Evolutionary conservation across 768 basidiomycete genomes (phyloP), one percentile per base, ranked within the genome.

Genomic region (Pulveroboletus ravenelii): DNA sequence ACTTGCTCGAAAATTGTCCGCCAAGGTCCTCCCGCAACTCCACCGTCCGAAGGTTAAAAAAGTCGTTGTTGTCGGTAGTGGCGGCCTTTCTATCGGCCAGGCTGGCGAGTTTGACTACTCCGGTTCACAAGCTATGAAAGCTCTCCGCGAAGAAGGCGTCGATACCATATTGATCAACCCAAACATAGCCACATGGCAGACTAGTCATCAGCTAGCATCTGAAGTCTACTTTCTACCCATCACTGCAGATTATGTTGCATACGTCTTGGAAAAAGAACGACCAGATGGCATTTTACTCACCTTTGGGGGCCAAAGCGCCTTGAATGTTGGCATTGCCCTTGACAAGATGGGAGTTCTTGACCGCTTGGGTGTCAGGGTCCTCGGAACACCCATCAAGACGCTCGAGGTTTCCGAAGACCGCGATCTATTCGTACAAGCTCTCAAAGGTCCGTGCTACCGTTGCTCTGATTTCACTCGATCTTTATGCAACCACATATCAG

Each of bases 21-120:
- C 94, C 29, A 90, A 87, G 61, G 95, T 98, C 50, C 78, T 99
- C 18, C 94, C 96, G 31, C 89, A 90, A 63, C 77, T 97, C 31
- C 85, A 89, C 38, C 84, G 92, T 34, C 90, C 94, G 13, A 82
- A 96, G 58, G 93, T 98, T 45, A 83, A 87, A 69, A 93, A 93
- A 63, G 96, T 98, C 45, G 81, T 97, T 59, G 92, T 98, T 53
- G 93, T 99, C 20, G 96, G 96, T 51, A 89, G 86, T 58, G 96
- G 96, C 58, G 96, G 96, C 47, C 83, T 99, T 41, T 87, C 85
- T 62, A 99, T 99, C 50, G 96, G 96, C 27, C 96, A 99, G 70
- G 96, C 96, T 5, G 96, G 96, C 69, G 96, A 99, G 73, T 99
- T 99, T 70, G 96, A 99, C 69, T 99, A 99, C 68, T 97, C 95